A percentile compares a stretch with the other conserved stretches of the same genome.
These are phyloP conservation scores for Coemansia sp. DNA, from an alignment of 192 early-diverging fungal genomes.

Conservation along the genomic window DNA sequence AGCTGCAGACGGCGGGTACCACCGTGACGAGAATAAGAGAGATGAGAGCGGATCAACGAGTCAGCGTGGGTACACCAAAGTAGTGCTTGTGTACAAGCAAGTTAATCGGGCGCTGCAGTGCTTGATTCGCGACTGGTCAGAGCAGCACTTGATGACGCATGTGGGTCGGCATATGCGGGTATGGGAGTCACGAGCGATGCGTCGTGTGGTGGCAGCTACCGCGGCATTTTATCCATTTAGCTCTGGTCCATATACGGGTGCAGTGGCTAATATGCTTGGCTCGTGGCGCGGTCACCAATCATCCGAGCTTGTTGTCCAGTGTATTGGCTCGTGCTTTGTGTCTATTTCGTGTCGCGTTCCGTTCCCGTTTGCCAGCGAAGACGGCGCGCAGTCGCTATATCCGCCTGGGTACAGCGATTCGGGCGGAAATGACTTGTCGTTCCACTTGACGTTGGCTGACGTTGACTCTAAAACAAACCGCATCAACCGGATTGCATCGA, in stretches of 20 bases:
- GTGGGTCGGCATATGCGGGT: slow-evolving; percentile 41
- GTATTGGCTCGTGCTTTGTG: slow-evolving; percentile 37
- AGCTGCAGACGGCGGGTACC: slow-evolving; percentile 47
- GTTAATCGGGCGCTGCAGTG: slow-evolving; percentile 45
- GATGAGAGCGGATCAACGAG: background rate
- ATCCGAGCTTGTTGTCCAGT: slow-evolving; percentile 46
- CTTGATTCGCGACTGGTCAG: slow-evolving; percentile 51
- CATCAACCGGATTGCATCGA: slow-evolving; percentile 43
- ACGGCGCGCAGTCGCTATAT: slow-evolving; percentile 24
- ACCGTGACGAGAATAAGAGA: slow-evolving; percentile 6
- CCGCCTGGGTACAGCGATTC: slow-evolving; percentile 33
- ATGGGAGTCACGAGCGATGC: slow-evolving; percentile 44
- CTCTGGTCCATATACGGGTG: slow-evolving; percentile 41
- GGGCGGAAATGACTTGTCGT: slow-evolving; percentile 40
- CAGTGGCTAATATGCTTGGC: slow-evolving; percentile 28
- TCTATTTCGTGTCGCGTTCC: slow-evolving; percentile 52
- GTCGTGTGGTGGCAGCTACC: slow-evolving; percentile 39
- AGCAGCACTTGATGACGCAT: slow-evolving; percentile 54
- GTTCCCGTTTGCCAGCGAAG: slow-evolving; percentile 33
- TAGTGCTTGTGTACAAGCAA: slow-evolving; percentile 45
- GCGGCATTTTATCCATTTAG: slow-evolving; percentile 42
- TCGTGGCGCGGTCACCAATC: slow-evolving; percentile 41
- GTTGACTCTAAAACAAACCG: slow-evolving; percentile 31
- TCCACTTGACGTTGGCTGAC: slow-evolving; percentile 48
- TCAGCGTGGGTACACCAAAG: slow-evolving; percentile 40